These are phyloP conservation scores for Metarhizium robertsii DNA, from an alignment of 2,329 filamentous ascomycete species.

Conservation along the genomic window DNA sequence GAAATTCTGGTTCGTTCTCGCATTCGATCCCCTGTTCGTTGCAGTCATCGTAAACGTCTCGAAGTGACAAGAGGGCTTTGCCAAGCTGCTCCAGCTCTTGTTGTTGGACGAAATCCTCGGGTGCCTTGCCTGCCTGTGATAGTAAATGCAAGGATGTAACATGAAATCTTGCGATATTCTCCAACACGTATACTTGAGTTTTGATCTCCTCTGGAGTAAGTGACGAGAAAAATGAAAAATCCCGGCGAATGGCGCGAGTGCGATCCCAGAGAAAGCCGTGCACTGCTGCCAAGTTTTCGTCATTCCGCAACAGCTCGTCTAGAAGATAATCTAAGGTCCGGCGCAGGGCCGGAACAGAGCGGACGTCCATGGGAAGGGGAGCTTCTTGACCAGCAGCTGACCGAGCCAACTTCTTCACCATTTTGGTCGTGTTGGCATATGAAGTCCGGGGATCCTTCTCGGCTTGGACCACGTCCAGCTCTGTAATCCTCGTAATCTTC, in stretches of 20 bases:
- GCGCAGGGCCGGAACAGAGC: slow-evolving; percentile 48
- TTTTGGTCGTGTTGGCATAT: slow-evolving; percentile 40
- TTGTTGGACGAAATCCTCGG: slow-evolving; percentile 55
- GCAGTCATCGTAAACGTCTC: slow-evolving; percentile 58
- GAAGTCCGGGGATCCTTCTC: slow-evolving; percentile 40
- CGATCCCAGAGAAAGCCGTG: slow-evolving; percentile 62
- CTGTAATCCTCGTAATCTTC: slow-evolving; percentile 51
- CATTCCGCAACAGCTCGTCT: slow-evolving; percentile 44
- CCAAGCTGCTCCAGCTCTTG: slow-evolving; percentile 60
- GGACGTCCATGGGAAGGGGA: slow-evolving; percentile 58
- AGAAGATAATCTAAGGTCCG: slow-evolving; percentile 56
- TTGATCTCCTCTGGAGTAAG: slow-evolving; percentile 47
- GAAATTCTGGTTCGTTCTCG: slow-evolving; percentile 56
- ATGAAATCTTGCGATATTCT: slow-evolving; percentile 59
- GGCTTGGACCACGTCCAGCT: slow-evolving; percentile 46
- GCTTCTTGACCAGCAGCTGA: slow-evolving; percentile 61
- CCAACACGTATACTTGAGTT: slow-evolving; percentile 53
- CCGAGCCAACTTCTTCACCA: slow-evolving; percentile 59
- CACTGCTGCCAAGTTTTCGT: slow-evolving; percentile 43
- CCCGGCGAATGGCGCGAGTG: slow-evolving; percentile 56
- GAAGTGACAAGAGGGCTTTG: slow-evolving; percentile 55
- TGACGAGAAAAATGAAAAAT: slow-evolving; percentile 58
- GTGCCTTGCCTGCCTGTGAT: slow-evolving; percentile 43
- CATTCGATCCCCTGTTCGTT: slow-evolving; percentile 47
- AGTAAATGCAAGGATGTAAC: slow-evolving; percentile 56